These are phyloP conservation scores for Phragmites australis DNA, from an alignment of 176 grass and related monocot species.

Conservation along the genomic window DNA sequence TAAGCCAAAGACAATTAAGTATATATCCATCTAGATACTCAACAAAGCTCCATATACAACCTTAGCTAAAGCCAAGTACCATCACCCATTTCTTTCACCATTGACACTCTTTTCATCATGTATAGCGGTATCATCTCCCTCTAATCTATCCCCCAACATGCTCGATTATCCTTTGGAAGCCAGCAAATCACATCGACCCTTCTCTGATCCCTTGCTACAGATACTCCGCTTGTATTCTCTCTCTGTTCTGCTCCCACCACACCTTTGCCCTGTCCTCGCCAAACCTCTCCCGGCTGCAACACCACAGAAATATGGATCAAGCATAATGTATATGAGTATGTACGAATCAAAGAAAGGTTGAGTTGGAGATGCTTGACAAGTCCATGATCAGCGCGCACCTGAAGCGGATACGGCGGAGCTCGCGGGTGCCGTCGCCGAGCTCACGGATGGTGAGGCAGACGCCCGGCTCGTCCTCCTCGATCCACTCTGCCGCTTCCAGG, in stretches of 20 bases:
- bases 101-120: conserved; percentile 26
- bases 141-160: conserved; percentile 29
- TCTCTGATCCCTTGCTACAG: conserved; percentile 38
- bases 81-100: conserved; percentile 14
- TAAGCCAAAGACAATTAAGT: background rate
- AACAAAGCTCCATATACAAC: conserved; percentile 6
- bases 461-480: conserved; percentile 89
- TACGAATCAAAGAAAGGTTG: background rate
- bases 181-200: background rate
- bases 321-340: background rate
- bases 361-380: background rate
- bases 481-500: conserved; percentile 71
- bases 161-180: conserved; percentile 13
- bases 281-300: conserved; percentile 81
- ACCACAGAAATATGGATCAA: background rate
- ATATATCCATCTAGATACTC: conserved; percentile 8
- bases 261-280: conserved; percentile 87
- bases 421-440: conserved; percentile 84
- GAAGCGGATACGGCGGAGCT: conserved; percentile 90
- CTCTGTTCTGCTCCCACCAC: conserved; percentile 96
- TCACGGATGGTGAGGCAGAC: conserved; percentile 97
- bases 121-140: conserved; percentile 21
- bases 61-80: conserved; percentile 16
- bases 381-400: conserved; percentile 39
- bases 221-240: conserved; percentile 83